A percentile compares a stretch with the other conserved stretches of the same genome.
Evolutionary conservation across 495 filamentous ascomycete genomes (phyloP).

Genomic region (Bryoglossum gracile): DNA sequence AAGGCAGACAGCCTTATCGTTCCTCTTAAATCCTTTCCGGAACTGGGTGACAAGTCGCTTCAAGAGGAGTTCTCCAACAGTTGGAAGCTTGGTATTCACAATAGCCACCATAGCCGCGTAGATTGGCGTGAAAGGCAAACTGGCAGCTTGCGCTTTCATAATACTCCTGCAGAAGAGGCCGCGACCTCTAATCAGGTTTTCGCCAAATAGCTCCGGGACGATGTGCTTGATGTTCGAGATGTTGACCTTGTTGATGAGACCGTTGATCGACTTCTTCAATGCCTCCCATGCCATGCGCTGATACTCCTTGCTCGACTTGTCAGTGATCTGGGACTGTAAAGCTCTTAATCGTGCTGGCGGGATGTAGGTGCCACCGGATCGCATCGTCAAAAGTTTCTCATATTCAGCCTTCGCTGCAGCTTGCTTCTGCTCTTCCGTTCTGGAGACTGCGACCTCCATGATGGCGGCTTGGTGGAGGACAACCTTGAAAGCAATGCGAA

Average conservation of each 20-base stretch:
- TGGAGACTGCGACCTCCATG: constrained; percentile 19
- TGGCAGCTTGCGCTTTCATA: constrained; percentile 96
- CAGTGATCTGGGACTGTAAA: constrained; percentile 92
- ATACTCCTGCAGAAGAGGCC: constrained; percentile 91
- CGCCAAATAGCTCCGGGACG: constrained; percentile 87
- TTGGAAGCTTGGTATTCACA: constrained; percentile 93
- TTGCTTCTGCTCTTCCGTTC: constrained; percentile 78
- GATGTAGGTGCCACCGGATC: constrained; percentile 92
- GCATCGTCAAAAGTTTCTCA: constrained; percentile 79
- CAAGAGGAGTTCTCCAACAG: constrained; percentile 85
- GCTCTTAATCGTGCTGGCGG: constrained; percentile 86
- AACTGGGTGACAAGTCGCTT: constrained; percentile 87
- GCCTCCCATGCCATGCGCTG: constrained; percentile 99
- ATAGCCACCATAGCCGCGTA: constrained; percentile 93
- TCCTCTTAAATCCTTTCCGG: constrained; percentile 89
- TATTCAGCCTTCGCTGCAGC: constrained; percentile 80
- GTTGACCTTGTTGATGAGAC: constrained; percentile 97
- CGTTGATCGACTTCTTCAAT: constrained; percentile 97
- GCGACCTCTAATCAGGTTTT: constrained; percentile 86
- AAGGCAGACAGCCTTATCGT: constrained; percentile 92
- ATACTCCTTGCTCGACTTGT: constrained; percentile 93
- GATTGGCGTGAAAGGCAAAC: constrained; percentile 90
- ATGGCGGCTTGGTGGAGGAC: constrained; percentile 2
- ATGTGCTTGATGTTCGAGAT: constrained; percentile 96
- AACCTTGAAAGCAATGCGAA: too few relatives aligned